Evolutionary conservation across 1,284 basidiomycete species (phyloP), one percentile per base, ranked within the genome.

Genomic region (Moesziomyces antarcticus): DNA sequence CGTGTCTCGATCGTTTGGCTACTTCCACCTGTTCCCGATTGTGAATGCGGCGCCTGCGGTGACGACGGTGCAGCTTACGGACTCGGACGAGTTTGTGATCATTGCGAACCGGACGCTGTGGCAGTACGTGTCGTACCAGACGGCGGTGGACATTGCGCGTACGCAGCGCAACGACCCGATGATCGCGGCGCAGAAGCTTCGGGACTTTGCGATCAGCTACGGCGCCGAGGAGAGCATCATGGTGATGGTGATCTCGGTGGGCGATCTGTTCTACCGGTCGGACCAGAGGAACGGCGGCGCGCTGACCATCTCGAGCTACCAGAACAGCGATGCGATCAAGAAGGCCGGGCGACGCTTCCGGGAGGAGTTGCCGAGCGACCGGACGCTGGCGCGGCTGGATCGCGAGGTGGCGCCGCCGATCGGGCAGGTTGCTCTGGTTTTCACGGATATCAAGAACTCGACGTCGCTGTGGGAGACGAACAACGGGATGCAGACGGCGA

Each of bases 371-470:
- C 80, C 82, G 0, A 77, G 78, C 35, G 82, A 82, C 61, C 80
- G 82, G 21, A 83, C 84, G 10, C 85, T 89, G 44, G 87, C 88
- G 56, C 84, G 88, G 44, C 86, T 99, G 33, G 90, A 91, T 56
- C 88, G 89, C 47, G 95, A 98, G 82, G 91, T 97, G 51, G 88
- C 91, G 3, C 90, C 97, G 0, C 97, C 97, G 0, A 89, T 87
- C 5, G 97, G 97, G 0, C 91, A 93, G 80, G 87, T 99, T 42
- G 93, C 95, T 18, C 88, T 99, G 53, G 96, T 97, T 22, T 99
- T 99, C 85, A 99, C 96, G 20, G 97, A 99, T 86, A 98, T 99
- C 78, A 90, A 93, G 54, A 98, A 98, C 80, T 99, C 97, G 67
- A 99, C 97, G 0, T 91, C 92, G 66, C 87, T 99, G 3, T 99